phyloP scores from a whole-genome alignment of 805 yeast genomes.

The Debaryomyces tyrocola region DNA sequence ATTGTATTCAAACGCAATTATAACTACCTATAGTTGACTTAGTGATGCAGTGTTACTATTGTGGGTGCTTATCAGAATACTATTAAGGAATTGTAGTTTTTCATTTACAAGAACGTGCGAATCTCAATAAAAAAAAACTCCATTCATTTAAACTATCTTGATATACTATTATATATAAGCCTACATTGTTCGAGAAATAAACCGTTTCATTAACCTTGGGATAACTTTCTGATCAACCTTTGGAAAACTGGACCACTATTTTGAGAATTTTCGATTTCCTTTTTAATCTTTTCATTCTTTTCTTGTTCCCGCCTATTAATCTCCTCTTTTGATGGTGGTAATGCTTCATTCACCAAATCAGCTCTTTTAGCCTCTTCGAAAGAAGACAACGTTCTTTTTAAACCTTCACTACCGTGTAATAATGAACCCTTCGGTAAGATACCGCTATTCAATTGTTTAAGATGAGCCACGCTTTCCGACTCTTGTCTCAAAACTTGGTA shows the following conservation, averaged over 20 bases:
- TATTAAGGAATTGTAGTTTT: not conserved
- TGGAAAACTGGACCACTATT: constrained; percentile 38
- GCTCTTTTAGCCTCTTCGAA: constrained; percentile 83
- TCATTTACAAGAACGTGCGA: not conserved
- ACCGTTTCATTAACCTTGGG: constrained; percentile 9
- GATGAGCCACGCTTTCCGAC: constrained; percentile 77
- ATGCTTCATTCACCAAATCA: constrained; percentile 79
- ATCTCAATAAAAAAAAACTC: not conserved
- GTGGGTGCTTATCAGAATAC: not conserved
- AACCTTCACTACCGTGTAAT: constrained; percentile 78
- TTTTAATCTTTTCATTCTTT: constrained; percentile 43
- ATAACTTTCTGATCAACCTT: constrained; percentile 37
- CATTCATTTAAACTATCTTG: not conserved
- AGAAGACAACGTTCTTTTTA: constrained; percentile 62
- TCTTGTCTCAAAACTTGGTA: constrained; percentile 85
- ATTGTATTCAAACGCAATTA: not conserved
- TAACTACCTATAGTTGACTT: not conserved
- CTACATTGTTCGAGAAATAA: not conserved
- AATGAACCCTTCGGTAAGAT: constrained; percentile 82
- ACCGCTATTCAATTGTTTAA: constrained; percentile 75
- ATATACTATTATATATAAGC: not conserved
- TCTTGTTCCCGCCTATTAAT: constrained; percentile 44
- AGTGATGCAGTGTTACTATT: constrained; percentile 1
- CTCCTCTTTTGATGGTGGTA: constrained; percentile 80
- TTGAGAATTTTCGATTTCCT: constrained; percentile 30